Evolutionary conservation across 441 rosid species (phyloP), one percentile per base, ranked within the genome.

Genomic region (Gossypium lobatum): DNA sequence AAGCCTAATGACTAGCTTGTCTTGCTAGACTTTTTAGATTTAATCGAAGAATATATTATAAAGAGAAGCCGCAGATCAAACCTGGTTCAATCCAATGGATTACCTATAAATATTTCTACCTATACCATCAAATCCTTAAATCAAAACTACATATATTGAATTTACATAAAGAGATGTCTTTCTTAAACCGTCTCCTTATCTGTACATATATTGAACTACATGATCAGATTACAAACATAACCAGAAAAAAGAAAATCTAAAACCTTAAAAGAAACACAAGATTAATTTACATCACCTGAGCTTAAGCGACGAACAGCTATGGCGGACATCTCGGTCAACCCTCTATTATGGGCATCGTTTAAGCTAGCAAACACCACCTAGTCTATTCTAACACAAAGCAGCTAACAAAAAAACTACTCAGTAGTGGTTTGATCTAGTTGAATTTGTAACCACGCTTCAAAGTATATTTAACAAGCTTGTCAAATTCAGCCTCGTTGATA

Each of bases 401-500:
- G 16, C 64, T 60, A 60, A 28, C 63, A 23, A 23, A 4, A 21
- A 23, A 16, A 13, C 37, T 25, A 25, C 6, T 11, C 16, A 9
- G 62, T 9, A 58, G n/a, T 20, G 42, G 2, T 65, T 62, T 46
- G 71, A 13, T 28, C 61, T 69, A 69, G 2, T 53, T 31, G 28
- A 71, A 6, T 14, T 55, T 59, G 16, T 75, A 83, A 18, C 83
- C 76, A 21, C 61, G 59, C 45, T 58, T 42, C 23, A 23, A 8
- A 9, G 63, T 62, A 31, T 62, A 82, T 2, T n/a, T 0, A 16
- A 82, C 64, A 8, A 82, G 85, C 39, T 26, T 21, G n/a, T 62
- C 69, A 16, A 81, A 73, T 77, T 84, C 87, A 0, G 26, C 63
- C 59, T 75, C n/a, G 7, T 11, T 26, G 21, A 84, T 70, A 18